These are phyloP conservation scores for Fusarium metavorans DNA, from an alignment of 2,329 filamentous ascomycete species.

Conservation along the genomic window DNA sequence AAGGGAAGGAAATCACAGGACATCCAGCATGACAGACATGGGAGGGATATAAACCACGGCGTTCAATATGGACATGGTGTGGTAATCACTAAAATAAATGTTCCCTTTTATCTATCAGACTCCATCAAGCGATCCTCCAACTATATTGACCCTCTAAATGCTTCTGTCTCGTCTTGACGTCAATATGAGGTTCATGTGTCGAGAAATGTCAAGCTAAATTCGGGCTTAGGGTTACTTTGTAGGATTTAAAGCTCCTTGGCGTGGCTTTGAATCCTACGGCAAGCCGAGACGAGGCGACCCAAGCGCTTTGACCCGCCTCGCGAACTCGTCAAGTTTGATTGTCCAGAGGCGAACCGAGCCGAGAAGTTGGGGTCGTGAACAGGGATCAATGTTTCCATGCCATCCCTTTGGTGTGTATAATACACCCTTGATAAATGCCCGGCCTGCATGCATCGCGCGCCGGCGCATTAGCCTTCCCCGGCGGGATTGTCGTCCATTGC, in stretches of 20 bases:
- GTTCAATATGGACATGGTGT: neutral
- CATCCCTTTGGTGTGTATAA: neutral
- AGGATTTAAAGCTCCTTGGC: neutral
- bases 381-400: constrained; percentile 3
- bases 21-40: neutral
- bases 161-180: neutral
- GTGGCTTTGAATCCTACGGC: neutral
- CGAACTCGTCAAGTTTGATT: neutral
- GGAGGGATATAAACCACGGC: constrained; percentile 7
- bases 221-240: neutral
- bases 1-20: neutral
- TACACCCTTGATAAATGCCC: neutral
- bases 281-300: neutral
- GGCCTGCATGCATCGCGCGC: neutral
- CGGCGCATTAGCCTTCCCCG: constrained; percentile 13
- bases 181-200: neutral
- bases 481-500: constrained; percentile 11
- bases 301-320: neutral
- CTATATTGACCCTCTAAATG: neutral
- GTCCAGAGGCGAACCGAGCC: neutral
- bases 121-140: neutral
- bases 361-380: neutral
- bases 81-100: neutral
- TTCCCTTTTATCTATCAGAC: neutral
- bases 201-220: neutral